These are phyloP conservation scores for Oryza officinalis DNA, from an alignment of 176 grass and related monocot species.

Conservation along the genomic window DNA sequence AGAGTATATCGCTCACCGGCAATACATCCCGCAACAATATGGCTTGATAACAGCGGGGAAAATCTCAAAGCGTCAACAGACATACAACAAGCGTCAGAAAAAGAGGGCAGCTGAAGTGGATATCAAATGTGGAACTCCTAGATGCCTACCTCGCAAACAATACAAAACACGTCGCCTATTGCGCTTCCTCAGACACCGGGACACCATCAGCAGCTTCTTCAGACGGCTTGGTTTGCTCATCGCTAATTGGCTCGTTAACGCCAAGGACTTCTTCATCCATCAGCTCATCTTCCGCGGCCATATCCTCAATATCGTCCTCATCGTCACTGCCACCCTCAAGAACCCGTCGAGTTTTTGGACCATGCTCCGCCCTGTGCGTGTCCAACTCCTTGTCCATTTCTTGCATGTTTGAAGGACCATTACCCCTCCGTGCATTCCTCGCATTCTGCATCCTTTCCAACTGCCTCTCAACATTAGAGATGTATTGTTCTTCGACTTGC, in stretches of 20 bases:
- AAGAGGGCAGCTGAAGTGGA: slow-evolving; percentile 9
- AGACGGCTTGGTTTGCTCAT: slow-evolving; percentile 42
- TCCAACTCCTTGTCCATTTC: slow-evolving; percentile 98
- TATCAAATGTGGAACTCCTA: background rate
- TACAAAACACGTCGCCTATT: slow-evolving; percentile 27
- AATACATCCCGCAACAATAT: background rate
- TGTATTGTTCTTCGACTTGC: slow-evolving; percentile 79
- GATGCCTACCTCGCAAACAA: background rate
- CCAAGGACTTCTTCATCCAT: slow-evolving; percentile 92
- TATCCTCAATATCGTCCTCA: slow-evolving; percentile 84
- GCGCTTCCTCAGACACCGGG: slow-evolving; percentile 17
- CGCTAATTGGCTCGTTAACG: slow-evolving; percentile 55
- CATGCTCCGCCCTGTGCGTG: slow-evolving; percentile 84
- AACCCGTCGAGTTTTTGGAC: slow-evolving; percentile 76
- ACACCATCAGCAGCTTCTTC: slow-evolving; percentile 46
- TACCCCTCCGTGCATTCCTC: slow-evolving; percentile 53
- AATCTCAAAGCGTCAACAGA: slow-evolving; percentile 25
- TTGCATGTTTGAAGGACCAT: slow-evolving; percentile 64
- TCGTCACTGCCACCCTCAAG: slow-evolving; percentile 60
- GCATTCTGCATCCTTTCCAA: slow-evolving; percentile 85
- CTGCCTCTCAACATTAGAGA: slow-evolving; percentile 80
- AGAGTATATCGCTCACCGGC: background rate
- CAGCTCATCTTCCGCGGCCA: slow-evolving; percentile 72
- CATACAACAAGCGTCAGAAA: background rate
- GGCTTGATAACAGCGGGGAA: background rate